Conservation (phyloP, 2,329 filamentous ascomycete species). For the Canariomyces notabilis region DNA sequence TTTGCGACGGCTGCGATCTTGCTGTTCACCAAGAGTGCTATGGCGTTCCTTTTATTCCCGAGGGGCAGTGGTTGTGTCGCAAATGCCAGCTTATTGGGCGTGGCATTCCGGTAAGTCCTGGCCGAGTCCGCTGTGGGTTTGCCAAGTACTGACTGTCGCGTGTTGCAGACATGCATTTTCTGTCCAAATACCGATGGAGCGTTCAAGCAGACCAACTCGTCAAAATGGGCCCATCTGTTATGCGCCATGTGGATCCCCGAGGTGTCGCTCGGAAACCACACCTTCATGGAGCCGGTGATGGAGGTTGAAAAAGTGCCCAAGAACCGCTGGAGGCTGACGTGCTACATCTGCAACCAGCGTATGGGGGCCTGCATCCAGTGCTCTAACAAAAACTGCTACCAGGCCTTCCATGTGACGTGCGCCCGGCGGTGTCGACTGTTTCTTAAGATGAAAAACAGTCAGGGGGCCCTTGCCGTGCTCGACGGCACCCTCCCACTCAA, state of each 20-base stretch:
- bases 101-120: conserved; percentile 66
- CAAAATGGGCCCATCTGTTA: conserved; percentile 93
- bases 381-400: conserved; percentile 94
- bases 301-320: conserved; percentile 97
- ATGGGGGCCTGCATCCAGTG: conserved; percentile 99
- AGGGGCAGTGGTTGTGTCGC: conserved; percentile 95
- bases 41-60: conserved; percentile 95
- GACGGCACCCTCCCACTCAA: conserved; percentile 79
- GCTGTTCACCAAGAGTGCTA: conserved; percentile 99
- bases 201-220: conserved; percentile 95
- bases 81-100: conserved; percentile 95
- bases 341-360: conserved; percentile 93
- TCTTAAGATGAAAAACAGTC: conserved; percentile 92
- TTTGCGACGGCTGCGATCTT: conserved; percentile 95
- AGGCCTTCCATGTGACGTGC: conserved; percentile 96
- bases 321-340: conserved; percentile 85
- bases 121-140: neutral
- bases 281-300: conserved; percentile 97
- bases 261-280: conserved; percentile 89
- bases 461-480: conserved; percentile 70
- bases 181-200: conserved; percentile 96
- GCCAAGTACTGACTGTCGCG: conserved; percentile 7
- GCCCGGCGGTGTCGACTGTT: conserved; percentile 82
- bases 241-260: conserved; percentile 99
- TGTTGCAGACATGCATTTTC: conserved; percentile 79